Evolutionary conservation across 2,329 filamentous ascomycete genomes (phyloP), one percentile per base, ranked within the genome.

Genomic region (Talaromyces sp.): DNA sequence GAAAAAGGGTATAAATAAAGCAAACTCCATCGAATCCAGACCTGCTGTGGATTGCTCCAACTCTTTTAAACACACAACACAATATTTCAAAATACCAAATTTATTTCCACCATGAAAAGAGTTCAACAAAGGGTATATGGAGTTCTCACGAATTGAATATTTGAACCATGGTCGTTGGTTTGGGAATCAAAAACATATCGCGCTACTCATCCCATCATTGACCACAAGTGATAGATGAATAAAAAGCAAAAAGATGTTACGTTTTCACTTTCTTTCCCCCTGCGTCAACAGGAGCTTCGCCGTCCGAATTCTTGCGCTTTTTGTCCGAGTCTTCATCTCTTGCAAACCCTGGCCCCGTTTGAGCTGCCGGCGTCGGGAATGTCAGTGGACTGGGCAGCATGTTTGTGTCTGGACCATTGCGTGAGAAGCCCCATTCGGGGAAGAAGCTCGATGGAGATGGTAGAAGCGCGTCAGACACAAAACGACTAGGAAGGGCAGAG

Each of bases 401-500:
- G 69, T 95, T 96, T 72, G 84, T 90, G 66, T 95, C 90, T 61
- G 81, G 73, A 75, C 70, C 83, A 73, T 73, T 87, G 72, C 73
- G 68, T 28, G 83, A 82, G 73, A 91, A 92, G 66, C 89, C 88
- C 93, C 93, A 97, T 65, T 96, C 92, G 0, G 90, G 88, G 70
- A 96, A 98, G 77, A 98, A 97, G 66, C 87, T 92, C 65, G 90
- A 96, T 0, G 95, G 95, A 60, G 91, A 96, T 0, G 95, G 93
- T 17, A 98, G 81, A 59, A 97, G 87, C 39, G 93, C 91, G 66
- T 90, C 91, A 62, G 88, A 89, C 68, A 98, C 88, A 74, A 98
- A 97, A 47, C 93, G 87, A 57, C 91, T 96, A 0, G 95, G 95
- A 11, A 99, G 81, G 3, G 93, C 93, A 1, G 93, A 97, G n/a